Evolutionary conservation across 164 flowering plant species (phyloP), one percentile per base, ranked within the genome.

Genomic region (Cinnamomum micranthum): DNA sequence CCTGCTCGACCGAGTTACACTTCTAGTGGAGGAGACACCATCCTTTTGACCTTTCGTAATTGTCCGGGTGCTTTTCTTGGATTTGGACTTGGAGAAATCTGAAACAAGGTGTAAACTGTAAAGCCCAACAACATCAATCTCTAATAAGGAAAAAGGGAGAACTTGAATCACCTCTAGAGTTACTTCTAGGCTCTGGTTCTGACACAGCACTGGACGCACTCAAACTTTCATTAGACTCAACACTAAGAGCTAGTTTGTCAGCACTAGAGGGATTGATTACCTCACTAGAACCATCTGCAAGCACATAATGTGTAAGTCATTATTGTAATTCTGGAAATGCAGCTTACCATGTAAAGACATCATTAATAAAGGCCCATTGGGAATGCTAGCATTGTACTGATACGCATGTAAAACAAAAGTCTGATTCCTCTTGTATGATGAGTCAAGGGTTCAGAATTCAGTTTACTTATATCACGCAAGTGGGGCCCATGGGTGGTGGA

Each of bases 281-380:
- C 82, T 88, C 94, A n/a, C 87, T 84, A 65, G 81, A 86, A 71
- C 68, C 83, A 71, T 79, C 75, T 77, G 76, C 52, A 68, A 72
- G 23, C 59, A 51, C 47, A 41, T 41, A 41, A 41, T 41, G 47
- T 6, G 9, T 0, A 41, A 41, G 47, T 41, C 47, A 41, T 41
- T 41, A 41, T 41, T 41, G 9, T 7, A 41, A 9, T 1, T 41
- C 47, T 41, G 47, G 47, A 41, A 41, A 41, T 41, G 47, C 10
- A 41, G 11, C 11, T 41, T 41, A 41, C 47, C 47, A 41, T 41
- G 47, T 9, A 41, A 41, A 41, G 47, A 41, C 47, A 41, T 41
- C 11, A 7, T 41, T 9, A 41, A 41, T 41, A 41, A 41, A 41
- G 47, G 47, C 11, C 47, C 47, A 41, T 7, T 41, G 47, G 47